Conservation (phyloP, 73 alveolate species). For the Paramecium caudatum region DNA sequence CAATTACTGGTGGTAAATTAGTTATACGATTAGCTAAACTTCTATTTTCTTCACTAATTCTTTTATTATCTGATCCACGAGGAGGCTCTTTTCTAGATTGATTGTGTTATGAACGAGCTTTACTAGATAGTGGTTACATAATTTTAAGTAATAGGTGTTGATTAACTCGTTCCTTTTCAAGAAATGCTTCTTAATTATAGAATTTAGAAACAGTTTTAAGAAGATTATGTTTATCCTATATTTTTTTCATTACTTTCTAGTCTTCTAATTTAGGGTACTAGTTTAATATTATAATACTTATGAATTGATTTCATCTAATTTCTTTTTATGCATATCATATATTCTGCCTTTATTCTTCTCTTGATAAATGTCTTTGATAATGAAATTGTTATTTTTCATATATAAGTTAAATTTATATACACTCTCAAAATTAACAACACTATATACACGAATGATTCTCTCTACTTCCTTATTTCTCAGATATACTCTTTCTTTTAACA, state of each 20-base stretch:
- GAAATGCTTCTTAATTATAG: conserved; percentile 36
- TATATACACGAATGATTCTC: background rate
- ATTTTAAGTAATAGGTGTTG: background rate
- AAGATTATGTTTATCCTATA: background rate
- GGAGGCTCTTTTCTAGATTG: conserved; percentile 19
- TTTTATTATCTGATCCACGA: background rate
- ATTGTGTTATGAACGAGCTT: conserved; percentile 26
- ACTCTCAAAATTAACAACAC: conserved; percentile 33
- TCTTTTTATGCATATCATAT: conserved; percentile 35
- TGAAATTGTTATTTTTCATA: conserved; percentile 20
- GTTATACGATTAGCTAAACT: conserved; percentile 44
- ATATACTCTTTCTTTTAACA: conserved; percentile 3
- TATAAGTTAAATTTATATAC: background rate
- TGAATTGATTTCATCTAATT: conserved; percentile 44
- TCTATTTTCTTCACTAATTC: conserved; percentile 43
- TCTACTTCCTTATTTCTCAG: background rate
- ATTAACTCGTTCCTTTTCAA: conserved; percentile 22
- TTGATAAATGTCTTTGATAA: conserved; percentile 27
- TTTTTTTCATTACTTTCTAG: conserved; percentile 39
- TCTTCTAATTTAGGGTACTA: conserved; percentile 39
- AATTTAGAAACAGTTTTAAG: conserved; percentile 36
- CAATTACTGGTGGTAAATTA: conserved; percentile 54
- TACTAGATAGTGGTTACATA: background rate
- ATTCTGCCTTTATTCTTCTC: conserved; percentile 31
- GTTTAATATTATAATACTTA: background rate